phyloP scores from a whole-genome alignment of 495 filamentous ascomycete species.

The Penicillium tannophilum region DNA sequence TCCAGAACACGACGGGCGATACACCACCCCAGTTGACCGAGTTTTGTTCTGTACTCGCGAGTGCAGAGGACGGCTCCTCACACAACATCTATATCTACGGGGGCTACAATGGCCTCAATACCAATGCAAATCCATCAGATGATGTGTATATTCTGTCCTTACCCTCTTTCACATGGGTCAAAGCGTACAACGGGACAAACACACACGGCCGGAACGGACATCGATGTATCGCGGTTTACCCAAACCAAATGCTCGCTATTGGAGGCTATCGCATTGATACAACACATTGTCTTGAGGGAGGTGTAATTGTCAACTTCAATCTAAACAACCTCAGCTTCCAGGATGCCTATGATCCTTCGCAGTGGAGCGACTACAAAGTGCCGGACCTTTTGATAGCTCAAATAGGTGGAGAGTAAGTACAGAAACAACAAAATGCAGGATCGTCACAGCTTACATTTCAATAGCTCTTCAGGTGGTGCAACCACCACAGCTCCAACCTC shows the following conservation, averaged over 20 bases:
- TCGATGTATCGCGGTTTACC: constrained; percentile 66
- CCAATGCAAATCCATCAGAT: constrained; percentile 47
- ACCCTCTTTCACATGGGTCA: constrained; percentile 77
- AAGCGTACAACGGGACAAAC: constrained; percentile 50
- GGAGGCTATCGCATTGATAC: constrained; percentile 50
- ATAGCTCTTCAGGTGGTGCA: constrained; percentile 57
- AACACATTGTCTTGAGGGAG: constrained; percentile 51
- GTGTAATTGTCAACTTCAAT: constrained; percentile 65
- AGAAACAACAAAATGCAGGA: background rate
- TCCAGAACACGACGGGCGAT: constrained; percentile 60
- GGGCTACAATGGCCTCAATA: constrained; percentile 58
- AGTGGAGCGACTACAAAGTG: constrained; percentile 61
- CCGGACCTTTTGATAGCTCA: constrained; percentile 55
- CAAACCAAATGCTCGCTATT: constrained; percentile 73
- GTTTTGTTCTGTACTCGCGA: constrained; percentile 67
- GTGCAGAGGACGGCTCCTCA: constrained; percentile 60
- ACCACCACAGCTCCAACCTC: constrained; percentile 51
- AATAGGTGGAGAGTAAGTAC: constrained; percentile 63
- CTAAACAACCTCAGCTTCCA: constrained; percentile 60
- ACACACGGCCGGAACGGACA: constrained; percentile 61
- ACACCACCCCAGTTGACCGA: constrained; percentile 55
- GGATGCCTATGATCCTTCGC: constrained; percentile 58
- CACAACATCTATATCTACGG: constrained; percentile 79
- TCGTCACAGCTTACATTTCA: background rate
- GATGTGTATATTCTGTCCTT: constrained; percentile 75